Percentiles rank a stretch among this genome's conserved stretches.
Conservation (phyloP, 768 basidiomycete species). For the Suillus subluteus region DNA sequence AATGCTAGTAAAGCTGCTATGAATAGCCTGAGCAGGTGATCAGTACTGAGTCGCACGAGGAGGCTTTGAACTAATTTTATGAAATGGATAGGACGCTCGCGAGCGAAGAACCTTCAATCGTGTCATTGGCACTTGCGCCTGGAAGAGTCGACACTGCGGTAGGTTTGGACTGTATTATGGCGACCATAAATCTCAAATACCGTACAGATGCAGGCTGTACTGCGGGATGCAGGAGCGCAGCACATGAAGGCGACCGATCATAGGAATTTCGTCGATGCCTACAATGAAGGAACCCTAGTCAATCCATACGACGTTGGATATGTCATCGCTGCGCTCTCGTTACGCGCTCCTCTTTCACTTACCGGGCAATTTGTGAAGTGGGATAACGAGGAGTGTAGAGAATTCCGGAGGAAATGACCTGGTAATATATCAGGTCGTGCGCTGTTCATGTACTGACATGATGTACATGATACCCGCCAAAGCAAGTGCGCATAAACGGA, state of each 20-base stretch:
- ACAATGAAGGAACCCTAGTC: slow-evolving; percentile 71
- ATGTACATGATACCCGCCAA: background rate
- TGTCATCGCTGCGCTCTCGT: slow-evolving; percentile 75
- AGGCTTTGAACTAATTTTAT: slow-evolving; percentile 12
- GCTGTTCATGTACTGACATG: background rate
- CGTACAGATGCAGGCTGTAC: slow-evolving; percentile 67
- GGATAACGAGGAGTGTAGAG: slow-evolving; percentile 70
- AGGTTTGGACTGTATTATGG: slow-evolving; percentile 24
- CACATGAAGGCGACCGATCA: slow-evolving; percentile 61
- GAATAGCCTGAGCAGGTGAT: slow-evolving; percentile 80
- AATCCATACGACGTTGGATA: slow-evolving; percentile 74
- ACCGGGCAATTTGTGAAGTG: slow-evolving; percentile 84
- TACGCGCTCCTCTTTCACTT: slow-evolving; percentile 63
- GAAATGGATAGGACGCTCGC: slow-evolving; percentile 69
- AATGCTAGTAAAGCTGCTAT: slow-evolving; percentile 87
- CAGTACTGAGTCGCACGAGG: slow-evolving; percentile 6
- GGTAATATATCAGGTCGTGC: background rate
- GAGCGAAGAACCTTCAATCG: slow-evolving; percentile 78
- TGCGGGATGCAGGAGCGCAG: slow-evolving; percentile 54
- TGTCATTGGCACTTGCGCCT: slow-evolving; percentile 79
- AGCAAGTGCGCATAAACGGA: background rate
- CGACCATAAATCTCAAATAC: slow-evolving; percentile 7
- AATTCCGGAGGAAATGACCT: slow-evolving; percentile 45
- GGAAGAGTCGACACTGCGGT: slow-evolving; percentile 88
- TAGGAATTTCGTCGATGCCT: slow-evolving; percentile 56